Evolutionary conservation across 768 basidiomycete species (phyloP).

Genomic region (Termitomyces sp.): DNA sequence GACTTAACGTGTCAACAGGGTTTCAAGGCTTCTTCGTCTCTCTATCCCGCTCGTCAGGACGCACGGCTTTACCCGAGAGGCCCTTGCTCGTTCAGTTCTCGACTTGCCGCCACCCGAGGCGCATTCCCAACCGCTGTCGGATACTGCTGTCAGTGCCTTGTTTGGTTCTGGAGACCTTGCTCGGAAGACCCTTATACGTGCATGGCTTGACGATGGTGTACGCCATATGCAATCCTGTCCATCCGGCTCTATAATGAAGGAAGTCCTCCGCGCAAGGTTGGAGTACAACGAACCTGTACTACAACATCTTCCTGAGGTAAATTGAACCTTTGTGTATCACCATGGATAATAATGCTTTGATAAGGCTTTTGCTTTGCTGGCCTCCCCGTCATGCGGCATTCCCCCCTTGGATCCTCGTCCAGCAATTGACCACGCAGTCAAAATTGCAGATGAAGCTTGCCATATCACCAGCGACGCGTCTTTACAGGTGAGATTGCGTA

Average conservation of each 20-base stretch:
- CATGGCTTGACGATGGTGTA: conserved; percentile 69
- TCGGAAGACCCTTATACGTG: conserved; percentile 55
- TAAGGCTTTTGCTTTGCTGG: conserved; percentile 73
- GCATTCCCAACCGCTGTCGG: conserved; percentile 58
- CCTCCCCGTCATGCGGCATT: conserved; percentile 41
- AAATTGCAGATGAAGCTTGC: conserved; percentile 70
- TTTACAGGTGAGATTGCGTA: conserved; percentile 41
- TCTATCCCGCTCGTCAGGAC: conserved; percentile 58
- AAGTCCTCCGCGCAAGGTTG: conserved; percentile 52
- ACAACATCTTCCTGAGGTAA: conserved; percentile 60
- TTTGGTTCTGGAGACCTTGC: conserved; percentile 71
- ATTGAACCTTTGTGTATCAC: not conserved
- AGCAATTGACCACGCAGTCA: conserved; percentile 52
- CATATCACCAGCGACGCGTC: conserved; percentile 46
- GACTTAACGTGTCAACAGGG: conserved; percentile 6
- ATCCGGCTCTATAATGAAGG: conserved; percentile 30
- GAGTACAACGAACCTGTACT: conserved; percentile 65
- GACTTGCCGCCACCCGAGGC: conserved; percentile 39
- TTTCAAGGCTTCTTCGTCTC: conserved; percentile 45
- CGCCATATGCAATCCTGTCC: conserved; percentile 35
- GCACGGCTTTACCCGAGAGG: conserved; percentile 71
- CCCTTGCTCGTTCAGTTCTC: conserved; percentile 61
- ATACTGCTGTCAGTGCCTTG: conserved; percentile 62
- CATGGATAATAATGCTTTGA: not conserved
- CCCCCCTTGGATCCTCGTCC: conserved; percentile 56